Evolutionary conservation across 805 yeast species (phyloP).

Genomic region (Metschnikowia similis): DNA sequence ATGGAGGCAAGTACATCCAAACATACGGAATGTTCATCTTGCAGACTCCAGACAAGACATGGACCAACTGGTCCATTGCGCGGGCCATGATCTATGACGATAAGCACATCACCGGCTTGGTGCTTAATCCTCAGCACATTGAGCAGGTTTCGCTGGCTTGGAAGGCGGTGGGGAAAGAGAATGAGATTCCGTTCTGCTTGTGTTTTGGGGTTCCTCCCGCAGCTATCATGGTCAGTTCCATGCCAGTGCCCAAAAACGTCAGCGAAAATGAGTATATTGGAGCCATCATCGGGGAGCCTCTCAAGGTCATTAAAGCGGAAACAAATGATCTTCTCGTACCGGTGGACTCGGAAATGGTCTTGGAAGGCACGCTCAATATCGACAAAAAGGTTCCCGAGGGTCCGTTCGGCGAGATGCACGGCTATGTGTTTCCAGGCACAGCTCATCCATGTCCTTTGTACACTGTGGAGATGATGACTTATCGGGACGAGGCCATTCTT

Average conservation of each 20-base stretch:
- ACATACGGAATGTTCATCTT: constrained; percentile 24
- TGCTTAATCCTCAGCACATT: constrained; percentile 23
- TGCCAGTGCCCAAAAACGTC: constrained; percentile 36
- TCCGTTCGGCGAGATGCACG: constrained; percentile 30
- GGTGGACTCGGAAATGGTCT: constrained; percentile 21
- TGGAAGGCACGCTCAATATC: constrained; percentile 21
- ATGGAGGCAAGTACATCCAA: constrained; percentile 24
- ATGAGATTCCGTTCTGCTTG: constrained; percentile 19
- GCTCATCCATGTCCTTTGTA: constrained; percentile 24
- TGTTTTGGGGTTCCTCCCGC: constrained; percentile 28
- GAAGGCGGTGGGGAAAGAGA: constrained; percentile 20
- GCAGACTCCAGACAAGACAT: constrained; percentile 22
- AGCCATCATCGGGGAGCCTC: constrained; percentile 22
- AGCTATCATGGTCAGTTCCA: constrained; percentile 19
- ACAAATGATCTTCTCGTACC: constrained; percentile 22
- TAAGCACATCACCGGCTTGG: constrained; percentile 22
- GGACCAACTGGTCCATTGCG: constrained; percentile 29
- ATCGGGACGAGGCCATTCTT: constrained; percentile 21
- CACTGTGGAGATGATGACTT: constrained; percentile 18
- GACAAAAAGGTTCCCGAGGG: constrained; percentile 18
- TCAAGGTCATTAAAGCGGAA: constrained; percentile 21
- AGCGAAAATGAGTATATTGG: constrained; percentile 22
- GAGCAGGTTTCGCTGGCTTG: constrained; percentile 20
- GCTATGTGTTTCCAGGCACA: constrained; percentile 20
- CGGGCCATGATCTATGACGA: constrained; percentile 22